These are phyloP conservation scores for Pythium volutum DNA, from an alignment of 352 stramenopile species.

Conservation along the genomic window DNA sequence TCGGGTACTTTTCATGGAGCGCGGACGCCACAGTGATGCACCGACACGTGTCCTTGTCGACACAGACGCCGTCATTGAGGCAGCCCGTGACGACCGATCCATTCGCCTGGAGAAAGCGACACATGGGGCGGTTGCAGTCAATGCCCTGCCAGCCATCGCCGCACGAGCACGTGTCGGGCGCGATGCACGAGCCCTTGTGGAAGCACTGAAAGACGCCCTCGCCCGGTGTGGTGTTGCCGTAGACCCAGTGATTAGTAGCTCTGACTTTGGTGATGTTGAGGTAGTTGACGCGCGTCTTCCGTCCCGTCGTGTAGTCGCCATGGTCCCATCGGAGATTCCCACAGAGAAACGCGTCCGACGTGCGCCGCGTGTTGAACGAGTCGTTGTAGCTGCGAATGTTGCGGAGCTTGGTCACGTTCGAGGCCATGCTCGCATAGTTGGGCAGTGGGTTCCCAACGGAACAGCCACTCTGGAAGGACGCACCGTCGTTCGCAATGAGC, in stretches of 20 bases:
- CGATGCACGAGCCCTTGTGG: slow-evolving; percentile 92
- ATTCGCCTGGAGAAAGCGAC: slow-evolving; percentile 67
- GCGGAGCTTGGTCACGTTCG: slow-evolving; percentile 34
- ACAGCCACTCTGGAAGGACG: slow-evolving; percentile 94
- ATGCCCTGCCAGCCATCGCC: slow-evolving; percentile 91
- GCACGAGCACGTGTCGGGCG: slow-evolving; percentile 90
- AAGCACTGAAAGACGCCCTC: slow-evolving; percentile 96
- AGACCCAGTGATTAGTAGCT: slow-evolving; percentile 62
- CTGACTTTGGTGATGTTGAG: slow-evolving; percentile 89
- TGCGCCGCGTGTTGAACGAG: slow-evolving; percentile 49
- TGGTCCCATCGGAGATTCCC: slow-evolving; percentile 89
- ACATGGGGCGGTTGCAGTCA: slow-evolving; percentile 94
- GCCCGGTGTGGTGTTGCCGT: slow-evolving; percentile 51
- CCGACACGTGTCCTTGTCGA: slow-evolving; percentile 89
- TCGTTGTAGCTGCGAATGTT: slow-evolving; percentile 61
- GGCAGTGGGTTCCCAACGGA: slow-evolving; percentile 56
- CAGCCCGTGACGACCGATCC: slow-evolving; percentile 79
- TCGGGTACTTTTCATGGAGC: slow-evolving; percentile 71
- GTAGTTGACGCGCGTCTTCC: slow-evolving; percentile 89
- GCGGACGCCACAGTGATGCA: slow-evolving; percentile 90
- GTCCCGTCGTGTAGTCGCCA: slow-evolving; percentile 87
- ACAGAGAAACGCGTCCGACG: slow-evolving; percentile 77
- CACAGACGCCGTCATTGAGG: slow-evolving; percentile 91
- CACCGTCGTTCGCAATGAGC: slow-evolving; percentile 90
- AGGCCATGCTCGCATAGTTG: slow-evolving; percentile 43